Evolutionary conservation across 169 alveolate species (phyloP), one percentile per base, ranked within the genome.

Genomic region (Plasmodium relictum): DNA sequence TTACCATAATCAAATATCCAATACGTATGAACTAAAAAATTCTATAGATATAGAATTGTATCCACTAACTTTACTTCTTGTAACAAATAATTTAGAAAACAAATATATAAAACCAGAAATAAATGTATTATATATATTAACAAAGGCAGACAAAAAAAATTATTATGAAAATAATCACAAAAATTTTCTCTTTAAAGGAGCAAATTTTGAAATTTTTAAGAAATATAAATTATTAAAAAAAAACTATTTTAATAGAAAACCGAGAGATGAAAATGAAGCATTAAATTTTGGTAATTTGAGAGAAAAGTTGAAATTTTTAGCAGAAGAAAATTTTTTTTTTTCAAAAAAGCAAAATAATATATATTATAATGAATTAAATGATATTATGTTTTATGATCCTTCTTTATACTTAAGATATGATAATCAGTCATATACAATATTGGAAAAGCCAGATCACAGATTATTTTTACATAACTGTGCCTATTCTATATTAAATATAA

Each of bases 1-100:
- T 45, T 86, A 86, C 26, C 92, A 86, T 37, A 86, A 86, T 54
- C 92, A 86, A 50, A 86, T 86, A 70, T 86, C 92, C 18, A 86
- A 86, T 26, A 86, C 86, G 8, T 76, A 86, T 63, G 92, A 86
- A 52, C 45, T 86, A 48, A 86, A 70, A 50, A 59, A 61, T 22
- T 86, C 92, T 6, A 86, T 71, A 37, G 92, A 86, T 45, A 44
- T 86, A 26, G 92, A 86, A 63, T 52, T 86, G 18, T 86, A 86
- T 54, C 87, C 92, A 16, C 26, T 86, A 48, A 86, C 85, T 9
- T 56, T 86, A 39, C 85, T 86, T n/a, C 74, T 86, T 14, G 31
- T 86, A 20, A 73, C 48, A 22, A 86, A 86, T 18, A 86, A 86
- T 61, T 48, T 86, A 71, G 87, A 86, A 48, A 71, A 86, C 20